A percentile compares a stretch with the other conserved stretches of the same genome.
Conservation (phyloP, 768 basidiomycete species). For the Calocybe indica region DNA sequence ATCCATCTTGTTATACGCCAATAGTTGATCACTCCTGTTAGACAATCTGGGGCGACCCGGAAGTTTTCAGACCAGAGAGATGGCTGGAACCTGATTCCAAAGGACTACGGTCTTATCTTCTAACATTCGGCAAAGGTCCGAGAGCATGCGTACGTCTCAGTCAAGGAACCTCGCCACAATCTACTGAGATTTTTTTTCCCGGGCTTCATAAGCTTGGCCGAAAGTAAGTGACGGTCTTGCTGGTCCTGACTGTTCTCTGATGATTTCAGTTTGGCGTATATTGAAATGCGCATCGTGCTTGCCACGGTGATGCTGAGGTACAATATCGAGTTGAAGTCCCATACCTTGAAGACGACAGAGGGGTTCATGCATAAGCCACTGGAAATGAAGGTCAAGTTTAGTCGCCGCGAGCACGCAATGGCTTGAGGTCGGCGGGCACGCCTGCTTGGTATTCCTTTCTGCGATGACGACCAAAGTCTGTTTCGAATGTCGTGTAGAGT, state of each 20-base stretch:
- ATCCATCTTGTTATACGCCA: neutral
- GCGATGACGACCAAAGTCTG: too few relatives aligned
- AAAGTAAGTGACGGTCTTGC: constrained; percentile 10
- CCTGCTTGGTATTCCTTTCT: too few relatives aligned
- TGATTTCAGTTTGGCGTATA: constrained; percentile 17
- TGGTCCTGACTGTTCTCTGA: neutral
- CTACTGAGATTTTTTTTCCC: neutral
- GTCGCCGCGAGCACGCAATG: neutral
- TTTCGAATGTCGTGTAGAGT: too few relatives aligned
- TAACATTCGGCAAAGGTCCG: constrained; percentile 26
- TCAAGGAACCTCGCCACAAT: too few relatives aligned
- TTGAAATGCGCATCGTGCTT: constrained; percentile 20
- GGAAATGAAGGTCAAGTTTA: constrained; percentile 13
- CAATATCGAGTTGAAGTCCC: constrained; percentile 14
- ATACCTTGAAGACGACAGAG: constrained; percentile 16
- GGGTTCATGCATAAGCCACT: constrained; percentile 24
- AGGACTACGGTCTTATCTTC: constrained; percentile 16
- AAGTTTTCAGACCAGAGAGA: constrained; percentile 27
- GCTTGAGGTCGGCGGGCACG: too few relatives aligned
- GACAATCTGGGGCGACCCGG: constrained; percentile 26
- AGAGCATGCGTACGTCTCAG: constrained; percentile 21
- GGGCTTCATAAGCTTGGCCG: constrained; percentile 12
- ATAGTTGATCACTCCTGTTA: constrained; percentile 4
- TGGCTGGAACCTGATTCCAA: constrained; percentile 21
- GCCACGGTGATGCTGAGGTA: constrained; percentile 19